phyloP scores from a whole-genome alignment of 2,329 filamentous ascomycete species.

The Arthrobotrys iridis region DNA sequence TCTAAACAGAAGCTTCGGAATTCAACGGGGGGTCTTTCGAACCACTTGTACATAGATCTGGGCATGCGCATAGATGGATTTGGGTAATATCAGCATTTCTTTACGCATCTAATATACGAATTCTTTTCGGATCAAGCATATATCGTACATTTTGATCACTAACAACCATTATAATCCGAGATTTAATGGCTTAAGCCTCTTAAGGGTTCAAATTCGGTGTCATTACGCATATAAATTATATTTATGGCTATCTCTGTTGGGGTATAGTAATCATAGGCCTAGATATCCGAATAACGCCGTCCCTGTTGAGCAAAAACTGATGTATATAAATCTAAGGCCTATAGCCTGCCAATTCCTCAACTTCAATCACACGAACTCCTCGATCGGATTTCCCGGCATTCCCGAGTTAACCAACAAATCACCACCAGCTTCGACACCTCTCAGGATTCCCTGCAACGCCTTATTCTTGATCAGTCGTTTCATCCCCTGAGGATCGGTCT shows the following conservation, averaged over 20 bases:
- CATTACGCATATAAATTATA: not conserved
- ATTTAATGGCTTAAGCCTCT: too few species aligned
- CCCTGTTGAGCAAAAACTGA: not conserved
- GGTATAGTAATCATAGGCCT: not conserved
- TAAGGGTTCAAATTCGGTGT: not conserved
- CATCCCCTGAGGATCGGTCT: slow-evolving; percentile 54
- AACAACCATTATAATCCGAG: not conserved
- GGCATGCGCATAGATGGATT: slow-evolving; percentile 44
- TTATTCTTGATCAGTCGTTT: slow-evolving; percentile 52
- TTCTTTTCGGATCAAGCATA: too few species aligned
- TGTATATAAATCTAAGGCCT: not conserved
- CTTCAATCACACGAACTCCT: slow-evolving; percentile 17
- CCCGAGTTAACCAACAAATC: slow-evolving; percentile 41
- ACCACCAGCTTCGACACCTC: slow-evolving; percentile 41
- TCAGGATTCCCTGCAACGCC: slow-evolving; percentile 37
- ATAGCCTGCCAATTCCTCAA: not conserved
- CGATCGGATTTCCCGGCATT: slow-evolving; percentile 20
- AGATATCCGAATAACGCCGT: not conserved
- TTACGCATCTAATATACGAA: not conserved
- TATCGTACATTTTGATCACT: not conserved
- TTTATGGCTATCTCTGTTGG: not conserved
- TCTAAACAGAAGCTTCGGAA: not conserved
- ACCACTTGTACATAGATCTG: slow-evolving; percentile 38
- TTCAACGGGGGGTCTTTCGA: not conserved
- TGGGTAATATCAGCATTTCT: slow-evolving; percentile 4